phyloP scores from a whole-genome alignment of 1,139 yeast species.

The Saccharomyces pastorianus region DNA sequence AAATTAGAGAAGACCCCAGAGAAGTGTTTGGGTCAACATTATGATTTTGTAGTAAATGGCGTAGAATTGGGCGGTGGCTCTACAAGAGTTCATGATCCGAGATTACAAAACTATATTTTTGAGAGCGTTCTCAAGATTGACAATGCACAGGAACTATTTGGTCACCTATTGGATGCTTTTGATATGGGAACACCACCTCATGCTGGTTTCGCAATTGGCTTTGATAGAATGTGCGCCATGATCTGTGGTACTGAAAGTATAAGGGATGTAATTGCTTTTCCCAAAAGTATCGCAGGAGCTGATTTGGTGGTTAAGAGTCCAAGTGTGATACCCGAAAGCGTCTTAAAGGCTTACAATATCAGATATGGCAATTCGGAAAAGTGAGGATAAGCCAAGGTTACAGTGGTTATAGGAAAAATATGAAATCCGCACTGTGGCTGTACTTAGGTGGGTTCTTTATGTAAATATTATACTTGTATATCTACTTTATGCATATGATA shows the following conservation, averaged over 20 bases:
- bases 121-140: conserved; percentile 45
- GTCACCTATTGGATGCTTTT: conserved; percentile 76
- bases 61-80: conserved; percentile 97
- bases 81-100: conserved; percentile 83
- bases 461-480: not conserved
- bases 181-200: conserved; percentile 96
- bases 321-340: conserved; percentile 44
- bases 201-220: conserved; percentile 93
- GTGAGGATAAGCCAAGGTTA: not conserved
- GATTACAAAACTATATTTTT: conserved; percentile 63
- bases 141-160: conserved; percentile 59
- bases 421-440: too few relatives aligned
- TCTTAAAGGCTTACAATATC: conserved; percentile 46
- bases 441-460: not conserved
- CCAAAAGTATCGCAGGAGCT: conserved; percentile 80
- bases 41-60: conserved; percentile 88
- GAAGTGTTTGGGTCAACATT: conserved; percentile 80
- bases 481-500: too few relatives aligned
- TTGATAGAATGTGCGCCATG: conserved; percentile 91
- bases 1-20: conserved; percentile 48
- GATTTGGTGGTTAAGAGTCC: conserved; percentile 90
- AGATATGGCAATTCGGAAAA: conserved; percentile 3
- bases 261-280: conserved; percentile 92
- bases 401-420: too few relatives aligned
- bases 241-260: conserved; percentile 65